A percentile compares a stretch with the other conserved stretches of the same genome.
These are phyloP conservation scores for Dissoconium aciculare DNA, from an alignment of 2,329 filamentous ascomycete species.

Conservation along the genomic window DNA sequence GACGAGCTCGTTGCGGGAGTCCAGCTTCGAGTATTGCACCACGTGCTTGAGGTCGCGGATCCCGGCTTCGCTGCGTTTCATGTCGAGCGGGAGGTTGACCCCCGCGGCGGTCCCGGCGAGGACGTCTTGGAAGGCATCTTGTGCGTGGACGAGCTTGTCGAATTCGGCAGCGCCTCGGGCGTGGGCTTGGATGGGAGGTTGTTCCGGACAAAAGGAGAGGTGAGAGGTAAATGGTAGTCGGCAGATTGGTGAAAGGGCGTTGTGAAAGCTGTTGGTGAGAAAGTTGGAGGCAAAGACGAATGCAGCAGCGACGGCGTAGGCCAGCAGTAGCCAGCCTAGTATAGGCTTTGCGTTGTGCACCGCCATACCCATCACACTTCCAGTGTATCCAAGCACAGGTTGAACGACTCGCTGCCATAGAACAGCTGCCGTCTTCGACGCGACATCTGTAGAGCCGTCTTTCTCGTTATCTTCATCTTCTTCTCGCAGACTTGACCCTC, in stretches of 20 bases:
- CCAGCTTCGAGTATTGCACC: conserved; percentile 54
- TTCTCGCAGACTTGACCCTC: conserved; percentile 8
- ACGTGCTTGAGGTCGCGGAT: conserved; percentile 60
- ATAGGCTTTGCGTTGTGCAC: conserved; percentile 50
- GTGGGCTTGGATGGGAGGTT: conserved; percentile 1
- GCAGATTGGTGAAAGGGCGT: conserved; percentile 54
- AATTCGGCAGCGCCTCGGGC: conserved; percentile 42
- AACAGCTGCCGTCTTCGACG: conserved; percentile 7
- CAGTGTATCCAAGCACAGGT: conserved; percentile 33
- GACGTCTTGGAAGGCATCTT: conserved; percentile 63
- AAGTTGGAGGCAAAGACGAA: conserved; percentile 47
- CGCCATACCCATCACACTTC: conserved; percentile 44
- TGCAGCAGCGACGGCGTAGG: conserved; percentile 46
- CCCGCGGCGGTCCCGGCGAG: conserved; percentile 52
- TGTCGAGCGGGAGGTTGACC: conserved; percentile 56
- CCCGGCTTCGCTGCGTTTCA: conserved; percentile 61
- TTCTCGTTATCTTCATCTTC: conserved; percentile 16
- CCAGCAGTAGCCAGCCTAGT: conserved; percentile 45
- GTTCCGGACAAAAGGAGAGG: conserved; percentile 45
- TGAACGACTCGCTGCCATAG: conserved; percentile 22
- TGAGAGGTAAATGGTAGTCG: conserved; percentile 49
- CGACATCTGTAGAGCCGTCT: conserved; percentile 10
- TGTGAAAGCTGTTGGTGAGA: conserved; percentile 44
- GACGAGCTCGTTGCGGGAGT: conserved; percentile 53
- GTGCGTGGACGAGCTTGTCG: conserved; percentile 57